These are phyloP conservation scores for Ceriops zippeliana DNA, from an alignment of 345 rosid genomes.

Conservation along the genomic window DNA sequence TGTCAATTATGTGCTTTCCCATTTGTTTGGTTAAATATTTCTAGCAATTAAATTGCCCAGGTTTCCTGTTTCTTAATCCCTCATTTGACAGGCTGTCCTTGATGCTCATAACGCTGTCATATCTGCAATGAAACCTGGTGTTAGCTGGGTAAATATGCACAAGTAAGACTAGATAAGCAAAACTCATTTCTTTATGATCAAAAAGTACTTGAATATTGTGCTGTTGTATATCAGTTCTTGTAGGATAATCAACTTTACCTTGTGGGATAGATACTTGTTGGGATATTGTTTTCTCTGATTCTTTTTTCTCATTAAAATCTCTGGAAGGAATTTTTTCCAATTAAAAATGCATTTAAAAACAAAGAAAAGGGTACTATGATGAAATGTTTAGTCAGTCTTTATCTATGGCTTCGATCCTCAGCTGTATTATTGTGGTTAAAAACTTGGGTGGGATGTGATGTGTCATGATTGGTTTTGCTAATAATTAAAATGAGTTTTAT, in stretches of 20 bases:
- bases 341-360: too few species aligned
- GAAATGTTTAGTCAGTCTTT: too few species aligned
- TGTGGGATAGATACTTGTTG: neutral
- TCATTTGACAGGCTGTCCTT: slow-evolving; percentile 65
- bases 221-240: slow-evolving; percentile 6
- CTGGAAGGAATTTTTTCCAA: too few species aligned
- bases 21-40: neutral
- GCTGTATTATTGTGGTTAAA: too few species aligned
- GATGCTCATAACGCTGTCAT: slow-evolving; percentile 83
- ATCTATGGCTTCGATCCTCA: too few species aligned
- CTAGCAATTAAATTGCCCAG: neutral
- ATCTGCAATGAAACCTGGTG: slow-evolving; percentile 77
- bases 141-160: slow-evolving; percentile 91
- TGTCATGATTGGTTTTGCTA: neutral
- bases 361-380: too few species aligned
- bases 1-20: neutral
- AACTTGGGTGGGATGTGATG: too few species aligned
- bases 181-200: neutral
- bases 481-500: neutral
- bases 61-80: slow-evolving; percentile 11
- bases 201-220: neutral
- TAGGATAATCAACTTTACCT: neutral
- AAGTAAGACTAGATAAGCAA: slow-evolving; percentile 46
- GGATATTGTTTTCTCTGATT: too few species aligned
- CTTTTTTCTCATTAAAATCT: too few species aligned